Percentiles rank a stretch among this genome's conserved stretches.
These are phyloP conservation scores for Rubroboletus pulcherrimus DNA, from an alignment of 768 basidiomycete species.

Conservation along the genomic window DNA sequence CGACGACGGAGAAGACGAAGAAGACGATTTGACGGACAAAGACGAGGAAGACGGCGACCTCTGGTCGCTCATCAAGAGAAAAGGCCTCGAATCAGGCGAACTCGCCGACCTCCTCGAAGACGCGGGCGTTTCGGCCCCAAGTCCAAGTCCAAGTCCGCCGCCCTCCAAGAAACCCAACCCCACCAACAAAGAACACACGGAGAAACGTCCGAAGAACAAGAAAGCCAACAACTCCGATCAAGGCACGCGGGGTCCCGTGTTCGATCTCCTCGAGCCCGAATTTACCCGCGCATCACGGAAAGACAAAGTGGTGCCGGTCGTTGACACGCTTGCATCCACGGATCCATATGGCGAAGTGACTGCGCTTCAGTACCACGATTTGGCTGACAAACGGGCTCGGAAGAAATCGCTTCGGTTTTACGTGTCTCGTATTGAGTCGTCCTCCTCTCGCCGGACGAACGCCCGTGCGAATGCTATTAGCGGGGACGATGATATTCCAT, in stretches of 20 bases:
- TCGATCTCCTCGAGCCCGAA: conserved; percentile 79
- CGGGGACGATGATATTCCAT: conserved; percentile 95
- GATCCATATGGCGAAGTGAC: conserved; percentile 71
- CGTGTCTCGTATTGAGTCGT: conserved; percentile 84
- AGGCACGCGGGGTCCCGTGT: conserved; percentile 39
- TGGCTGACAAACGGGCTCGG: conserved; percentile 77
- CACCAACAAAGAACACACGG: conserved; percentile 9
- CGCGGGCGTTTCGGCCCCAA: conserved; percentile 27
- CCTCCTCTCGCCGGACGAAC: conserved; percentile 67
- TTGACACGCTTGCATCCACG: conserved; percentile 7
- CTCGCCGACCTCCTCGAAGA: conserved; percentile 57
- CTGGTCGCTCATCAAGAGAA: conserved; percentile 39
- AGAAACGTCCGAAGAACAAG: conserved; percentile 48
- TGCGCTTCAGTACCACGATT: conserved; percentile 64
- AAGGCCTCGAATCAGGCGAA: conserved; percentile 43
- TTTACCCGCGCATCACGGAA: conserved; percentile 32
- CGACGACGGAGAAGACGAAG: conserved; percentile 31
- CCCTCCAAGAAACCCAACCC: background rate
- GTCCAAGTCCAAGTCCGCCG: conserved; percentile 11
- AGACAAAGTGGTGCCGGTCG: conserved; percentile 2
- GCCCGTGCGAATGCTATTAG: conserved; percentile 69
- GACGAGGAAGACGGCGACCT: conserved; percentile 39
- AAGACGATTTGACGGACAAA: conserved; percentile 36
- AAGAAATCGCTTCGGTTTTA: conserved; percentile 89
- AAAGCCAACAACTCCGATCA: conserved; percentile 43